Base-by-base conservation (phyloP, 768 basidiomycete genomes). In the Lentinula sp. region DNA sequence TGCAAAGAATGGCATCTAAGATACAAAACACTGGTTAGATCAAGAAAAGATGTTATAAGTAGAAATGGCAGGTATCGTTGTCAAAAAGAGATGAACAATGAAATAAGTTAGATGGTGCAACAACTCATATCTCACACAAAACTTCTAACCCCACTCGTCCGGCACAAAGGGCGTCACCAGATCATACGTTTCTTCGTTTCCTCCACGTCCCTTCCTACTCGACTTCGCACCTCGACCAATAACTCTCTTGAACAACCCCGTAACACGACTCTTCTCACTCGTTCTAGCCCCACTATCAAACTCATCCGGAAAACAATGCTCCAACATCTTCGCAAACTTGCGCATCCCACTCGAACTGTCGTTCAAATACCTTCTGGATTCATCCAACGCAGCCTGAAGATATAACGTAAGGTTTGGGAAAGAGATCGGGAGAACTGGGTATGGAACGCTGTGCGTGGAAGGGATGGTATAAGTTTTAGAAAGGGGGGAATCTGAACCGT, bases 131-230 rank as follows among this genome's bases (percentile, higher is more conserved):
- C 46, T 18, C n/a, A 16, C 18, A 48, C 2, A 3, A 28, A 8
- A 34, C 51, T 21, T 21, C 72, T 68, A 86, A 60, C 87, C 86
- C 83, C 83, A 89, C 64, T 90, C 88, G 61, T 90, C 87, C 16
- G 87, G 74, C 16, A 90, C 82, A 71, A 93, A 93, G 1, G 91
- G 91, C 15, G 91, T 93, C 59, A 93, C 89, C 10, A 91, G 79
- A 45, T 91, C 88, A 63, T 87, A 93, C 8, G 85, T 88, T 61
- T 92, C 89, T 65, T 89, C 88, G 67, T 93, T 93, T 48, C 80
- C 78, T 52, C 81, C 78, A 4, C 81, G 75, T 35, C 73, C 77
- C 66, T 76, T 80, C 66, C 73, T 81, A 21, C 71, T 73, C 28
- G 73, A 70, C 65, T 74, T 82, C 59, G 69, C 75, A 57, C 71